Conservation (phyloP, 2,329 filamentous ascomycete species). For the Monilinia polystroma region DNA sequence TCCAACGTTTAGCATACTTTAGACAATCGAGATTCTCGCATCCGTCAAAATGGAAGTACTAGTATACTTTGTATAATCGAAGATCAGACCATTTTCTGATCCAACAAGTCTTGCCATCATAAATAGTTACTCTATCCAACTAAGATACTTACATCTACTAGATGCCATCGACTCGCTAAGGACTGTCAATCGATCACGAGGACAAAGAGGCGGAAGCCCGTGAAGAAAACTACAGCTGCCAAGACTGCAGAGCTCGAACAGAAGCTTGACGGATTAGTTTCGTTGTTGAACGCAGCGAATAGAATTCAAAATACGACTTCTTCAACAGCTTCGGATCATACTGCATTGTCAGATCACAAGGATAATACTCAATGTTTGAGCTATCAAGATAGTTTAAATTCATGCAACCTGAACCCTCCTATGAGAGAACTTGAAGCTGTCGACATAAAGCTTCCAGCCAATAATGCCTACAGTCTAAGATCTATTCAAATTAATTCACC, state of each 20-base stretch:
- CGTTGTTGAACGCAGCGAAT: slow-evolving; percentile 17
- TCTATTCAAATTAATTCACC: neutral
- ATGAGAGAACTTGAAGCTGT: neutral
- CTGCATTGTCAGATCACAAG: neutral
- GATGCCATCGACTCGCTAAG: slow-evolving; percentile 26
- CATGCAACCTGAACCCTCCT: neutral
- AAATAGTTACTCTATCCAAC: neutral
- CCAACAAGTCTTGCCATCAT: neutral
- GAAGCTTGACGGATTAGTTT: slow-evolving; percentile 28
- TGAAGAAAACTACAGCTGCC: slow-evolving; percentile 21
- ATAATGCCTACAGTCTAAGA: neutral
- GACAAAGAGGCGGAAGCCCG: slow-evolving; percentile 23
- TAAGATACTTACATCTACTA: neutral
- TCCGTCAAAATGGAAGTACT: too few species aligned
- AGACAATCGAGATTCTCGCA: neutral
- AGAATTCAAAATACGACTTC: neutral
- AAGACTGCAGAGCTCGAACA: slow-evolving; percentile 29
- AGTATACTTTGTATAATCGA: too few species aligned
- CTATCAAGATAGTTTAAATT: neutral
- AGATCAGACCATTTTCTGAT: neutral
- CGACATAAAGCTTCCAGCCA: neutral
- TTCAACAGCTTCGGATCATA: neutral
- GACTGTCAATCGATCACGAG: slow-evolving; percentile 25
- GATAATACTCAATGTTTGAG: neutral
- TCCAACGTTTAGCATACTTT: too few species aligned